Conservation (phyloP, 148 eudicot genomes). For the Arbutus unedo region DNA sequence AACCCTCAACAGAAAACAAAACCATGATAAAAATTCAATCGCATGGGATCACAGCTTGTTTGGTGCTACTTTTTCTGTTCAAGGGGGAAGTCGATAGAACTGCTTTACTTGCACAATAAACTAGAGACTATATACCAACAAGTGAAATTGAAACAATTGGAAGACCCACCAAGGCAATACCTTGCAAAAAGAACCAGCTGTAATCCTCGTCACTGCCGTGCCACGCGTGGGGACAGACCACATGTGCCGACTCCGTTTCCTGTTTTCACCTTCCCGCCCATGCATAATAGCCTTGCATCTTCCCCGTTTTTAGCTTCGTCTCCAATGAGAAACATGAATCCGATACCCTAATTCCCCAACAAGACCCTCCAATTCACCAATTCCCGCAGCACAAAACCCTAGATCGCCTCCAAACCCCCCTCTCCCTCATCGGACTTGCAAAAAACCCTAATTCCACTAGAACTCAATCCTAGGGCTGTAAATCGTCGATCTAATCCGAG, state of each 20-base stretch:
- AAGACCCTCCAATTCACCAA: slow-evolving; percentile 4
- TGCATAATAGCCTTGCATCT: slow-evolving; percentile 29
- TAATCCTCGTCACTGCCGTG: slow-evolving; percentile 21
- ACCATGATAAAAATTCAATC: background rate
- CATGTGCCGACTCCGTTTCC: slow-evolving; percentile 43
- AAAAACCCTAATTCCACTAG: slow-evolving; percentile 16
- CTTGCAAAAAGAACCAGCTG: slow-evolving; percentile 31
- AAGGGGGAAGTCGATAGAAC: background rate
- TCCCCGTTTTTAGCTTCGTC: slow-evolving; percentile 21
- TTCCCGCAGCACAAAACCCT: slow-evolving; percentile 6
- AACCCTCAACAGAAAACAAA: background rate
- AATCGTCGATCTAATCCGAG: background rate
- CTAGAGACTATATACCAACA: background rate
- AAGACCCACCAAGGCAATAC: slow-evolving; percentile 23
- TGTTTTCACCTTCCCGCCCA: slow-evolving; percentile 33
- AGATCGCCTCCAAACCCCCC: slow-evolving; percentile 15
- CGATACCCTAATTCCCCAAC: slow-evolving; percentile 3
- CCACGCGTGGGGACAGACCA: slow-evolving; percentile 33
- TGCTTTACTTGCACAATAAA: background rate
- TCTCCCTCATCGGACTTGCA: slow-evolving; percentile 4
- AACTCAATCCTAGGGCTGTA: background rate
- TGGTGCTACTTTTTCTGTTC: background rate
- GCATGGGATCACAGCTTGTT: background rate
- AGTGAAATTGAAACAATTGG: slow-evolving; percentile 5
- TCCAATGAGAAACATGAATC: slow-evolving; percentile 23